Conservation (phyloP, 192 early-diverging fungal genomes). For the Mortierella antarctica region DNA sequence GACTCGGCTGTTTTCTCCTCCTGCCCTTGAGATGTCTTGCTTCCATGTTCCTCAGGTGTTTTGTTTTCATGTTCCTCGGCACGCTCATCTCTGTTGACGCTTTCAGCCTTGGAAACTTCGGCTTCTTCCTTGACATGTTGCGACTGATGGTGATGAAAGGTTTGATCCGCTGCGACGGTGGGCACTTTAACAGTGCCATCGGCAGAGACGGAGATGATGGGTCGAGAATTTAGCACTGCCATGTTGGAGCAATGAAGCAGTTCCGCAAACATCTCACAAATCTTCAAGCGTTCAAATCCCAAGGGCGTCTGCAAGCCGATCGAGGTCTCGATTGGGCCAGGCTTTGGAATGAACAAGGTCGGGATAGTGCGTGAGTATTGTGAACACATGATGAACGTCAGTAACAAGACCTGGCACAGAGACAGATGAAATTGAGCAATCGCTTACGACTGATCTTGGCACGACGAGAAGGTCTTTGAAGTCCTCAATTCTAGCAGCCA, state of each 20-base stretch:
- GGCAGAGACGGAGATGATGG: constrained; percentile 34
- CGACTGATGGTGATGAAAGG: constrained; percentile 16
- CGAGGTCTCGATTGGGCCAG: constrained; percentile 76
- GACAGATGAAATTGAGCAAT: not conserved
- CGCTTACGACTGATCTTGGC: constrained; percentile 77
- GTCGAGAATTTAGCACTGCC: constrained; percentile 73
- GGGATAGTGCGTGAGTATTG: not conserved
- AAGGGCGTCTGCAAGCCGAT: constrained; percentile 84
- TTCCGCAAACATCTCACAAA: constrained; percentile 99
- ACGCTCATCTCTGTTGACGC: not conserved
- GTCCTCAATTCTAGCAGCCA: constrained; percentile 80
- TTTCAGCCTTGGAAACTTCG: not conserved
- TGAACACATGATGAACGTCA: not conserved
- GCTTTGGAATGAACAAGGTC: constrained; percentile 24
- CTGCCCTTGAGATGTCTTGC: not conserved
- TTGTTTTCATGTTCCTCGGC: not conserved
- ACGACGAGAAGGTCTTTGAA: constrained; percentile 80
- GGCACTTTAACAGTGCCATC: constrained; percentile 34
- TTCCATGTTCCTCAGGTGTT: not conserved
- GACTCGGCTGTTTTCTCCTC: not conserved
- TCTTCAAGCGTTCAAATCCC: constrained; percentile 95
- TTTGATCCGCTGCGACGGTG: constrained; percentile 13
- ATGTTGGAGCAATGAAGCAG: constrained; percentile 92
- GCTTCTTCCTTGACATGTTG: constrained; percentile 22
- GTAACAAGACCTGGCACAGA: too few species aligned